Evolutionary conservation across 2,329 filamentous ascomycete species (phyloP).

Genomic region (Hymenoscyphus infarciens): DNA sequence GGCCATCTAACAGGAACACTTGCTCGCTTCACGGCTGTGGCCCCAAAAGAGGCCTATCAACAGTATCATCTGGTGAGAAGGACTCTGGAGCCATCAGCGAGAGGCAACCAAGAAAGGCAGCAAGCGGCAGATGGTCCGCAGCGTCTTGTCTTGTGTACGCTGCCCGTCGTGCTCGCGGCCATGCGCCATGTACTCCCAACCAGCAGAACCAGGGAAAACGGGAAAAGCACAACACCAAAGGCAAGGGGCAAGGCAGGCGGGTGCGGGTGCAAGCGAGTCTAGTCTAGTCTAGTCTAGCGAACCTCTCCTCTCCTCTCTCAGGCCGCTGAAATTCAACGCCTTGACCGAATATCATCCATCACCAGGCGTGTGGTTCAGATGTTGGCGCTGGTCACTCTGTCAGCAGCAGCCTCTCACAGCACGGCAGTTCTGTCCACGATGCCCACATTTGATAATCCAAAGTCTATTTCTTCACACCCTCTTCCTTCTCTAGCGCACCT

Average conservation of each 20-base stretch:
- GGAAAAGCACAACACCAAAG: conserved; percentile 21
- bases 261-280: conserved; percentile 29
- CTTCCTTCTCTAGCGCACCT: conserved; percentile 4
- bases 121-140: not conserved
- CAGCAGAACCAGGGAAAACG: conserved; percentile 9
- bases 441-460: not conserved
- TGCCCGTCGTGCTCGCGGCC: conserved; percentile 6
- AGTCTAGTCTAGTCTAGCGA: not conserved
- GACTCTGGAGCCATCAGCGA: not conserved
- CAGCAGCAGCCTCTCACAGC: conserved; percentile 7
- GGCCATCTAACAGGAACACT: not conserved
- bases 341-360: not conserved
- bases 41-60: conserved; percentile 3
- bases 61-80: conserved; percentile 5
- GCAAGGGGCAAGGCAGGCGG: no score
- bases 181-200: conserved; percentile 10
- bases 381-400: not conserved
- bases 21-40: conserved; percentile 3
- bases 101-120: not conserved
- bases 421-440: conserved; percentile 4
- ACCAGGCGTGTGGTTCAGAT: conserved; percentile 3
- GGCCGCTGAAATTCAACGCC: not conserved
- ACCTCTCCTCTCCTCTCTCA: not conserved
- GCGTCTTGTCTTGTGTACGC: not conserved
- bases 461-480: not conserved